phyloP scores from a whole-genome alignment of 805 yeast genomes.

The Wickerhamiella dianesei region DNA sequence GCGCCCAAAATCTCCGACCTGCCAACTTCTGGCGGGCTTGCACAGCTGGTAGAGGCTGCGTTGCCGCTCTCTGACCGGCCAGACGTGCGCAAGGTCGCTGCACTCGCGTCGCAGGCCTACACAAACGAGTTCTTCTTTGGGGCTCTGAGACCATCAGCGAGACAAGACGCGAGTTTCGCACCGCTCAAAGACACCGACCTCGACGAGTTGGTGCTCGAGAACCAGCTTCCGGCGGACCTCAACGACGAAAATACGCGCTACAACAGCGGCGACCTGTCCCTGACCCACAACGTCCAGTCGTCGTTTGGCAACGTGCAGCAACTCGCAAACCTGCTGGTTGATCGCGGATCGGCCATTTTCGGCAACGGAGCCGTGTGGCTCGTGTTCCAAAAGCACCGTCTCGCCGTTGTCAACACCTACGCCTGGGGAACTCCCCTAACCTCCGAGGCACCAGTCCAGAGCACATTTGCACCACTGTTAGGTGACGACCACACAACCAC shows the following conservation, averaged over 20 bases:
- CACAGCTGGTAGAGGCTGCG: constrained; percentile 9
- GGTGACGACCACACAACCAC: constrained; percentile 5
- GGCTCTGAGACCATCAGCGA: constrained; percentile 12
- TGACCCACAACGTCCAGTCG: background rate
- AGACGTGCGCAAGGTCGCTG: constrained; percentile 39
- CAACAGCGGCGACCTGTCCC: background rate
- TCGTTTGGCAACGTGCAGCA: constrained; percentile 63
- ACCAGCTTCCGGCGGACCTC: background rate
- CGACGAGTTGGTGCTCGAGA: background rate
- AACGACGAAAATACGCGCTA: background rate
- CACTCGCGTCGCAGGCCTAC: constrained; percentile 71
- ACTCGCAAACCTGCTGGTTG: constrained; percentile 58
- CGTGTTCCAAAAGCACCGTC: constrained; percentile 36
- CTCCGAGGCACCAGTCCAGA: constrained; percentile 17
- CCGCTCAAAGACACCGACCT: constrained; percentile 22
- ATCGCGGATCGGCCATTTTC: constrained; percentile 59
- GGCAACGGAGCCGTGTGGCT: constrained; percentile 96
- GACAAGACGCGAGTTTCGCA: constrained; percentile 15
- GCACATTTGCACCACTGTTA: constrained; percentile 6
- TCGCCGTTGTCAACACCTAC: constrained; percentile 74
- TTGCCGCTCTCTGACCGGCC: constrained; percentile 9
- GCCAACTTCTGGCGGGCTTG: constrained; percentile 6
- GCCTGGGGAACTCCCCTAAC: constrained; percentile 73
- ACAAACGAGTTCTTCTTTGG: constrained; percentile 71
- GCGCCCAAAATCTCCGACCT: constrained; percentile 9